Evolutionary conservation across 108 stramenopile species (phyloP).

Genomic region (Mediolabrus comicus): DNA sequence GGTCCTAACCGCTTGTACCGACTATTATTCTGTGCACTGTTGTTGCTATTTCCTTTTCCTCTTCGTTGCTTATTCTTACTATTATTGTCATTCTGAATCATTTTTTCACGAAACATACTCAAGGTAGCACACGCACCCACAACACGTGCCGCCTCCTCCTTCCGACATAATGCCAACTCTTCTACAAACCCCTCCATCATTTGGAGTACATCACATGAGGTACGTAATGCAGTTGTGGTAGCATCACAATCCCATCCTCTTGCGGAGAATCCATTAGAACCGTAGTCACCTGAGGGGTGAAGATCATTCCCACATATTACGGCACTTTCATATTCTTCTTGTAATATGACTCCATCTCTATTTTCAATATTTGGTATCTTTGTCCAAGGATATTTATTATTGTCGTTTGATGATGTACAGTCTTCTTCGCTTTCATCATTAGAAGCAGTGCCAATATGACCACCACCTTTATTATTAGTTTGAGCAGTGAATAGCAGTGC

Average conservation of each 20-base stretch:
- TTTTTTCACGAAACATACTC: background rate
- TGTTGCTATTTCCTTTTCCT: background rate
- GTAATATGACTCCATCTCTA: constrained; percentile 2
- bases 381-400: constrained; percentile 33
- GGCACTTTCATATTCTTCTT: constrained; percentile 57
- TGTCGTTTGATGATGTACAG: background rate
- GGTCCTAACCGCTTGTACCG: constrained; percentile 28
- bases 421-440: background rate
- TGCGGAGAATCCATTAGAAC: constrained; percentile 62
- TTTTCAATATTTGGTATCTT: constrained; percentile 4
- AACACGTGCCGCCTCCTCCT: constrained; percentile 17
- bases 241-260: constrained; percentile 33
- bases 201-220: constrained; percentile 5
- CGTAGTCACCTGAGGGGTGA: constrained; percentile 38
- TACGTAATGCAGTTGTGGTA: constrained; percentile 17
- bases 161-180: constrained; percentile 4
- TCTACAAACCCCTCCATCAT: constrained; percentile 15
- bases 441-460: background rate
- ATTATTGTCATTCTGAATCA: background rate
- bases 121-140: constrained; percentile 1
- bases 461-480: background rate
- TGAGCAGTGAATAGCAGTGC: constrained; percentile 50
- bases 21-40: background rate
- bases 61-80: background rate
- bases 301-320: constrained; percentile 64